phyloP scores from a whole-genome alignment of 257 asterid genomes.

The Lithospermum erythrorhizon region DNA sequence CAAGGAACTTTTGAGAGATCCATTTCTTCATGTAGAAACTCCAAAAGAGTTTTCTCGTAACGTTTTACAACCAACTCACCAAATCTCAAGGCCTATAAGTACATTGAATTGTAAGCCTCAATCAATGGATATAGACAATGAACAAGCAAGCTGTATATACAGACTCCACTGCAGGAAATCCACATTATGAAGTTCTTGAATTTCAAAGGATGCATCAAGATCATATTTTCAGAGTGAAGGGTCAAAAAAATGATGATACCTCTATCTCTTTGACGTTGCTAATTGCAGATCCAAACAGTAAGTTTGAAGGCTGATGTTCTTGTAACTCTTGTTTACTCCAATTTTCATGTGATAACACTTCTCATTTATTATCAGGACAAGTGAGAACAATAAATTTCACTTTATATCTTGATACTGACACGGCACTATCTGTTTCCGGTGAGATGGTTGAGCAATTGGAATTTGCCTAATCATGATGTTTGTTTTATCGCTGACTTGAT shows the following conservation, averaged over 20 bases:
- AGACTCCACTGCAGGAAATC: conserved; percentile 37
- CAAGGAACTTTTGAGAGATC: conserved; percentile 62
- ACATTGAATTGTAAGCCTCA: conserved; percentile 27
- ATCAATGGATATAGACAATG: conserved; percentile 62
- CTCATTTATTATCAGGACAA: conserved; percentile 22
- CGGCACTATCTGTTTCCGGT: conserved; percentile 62
- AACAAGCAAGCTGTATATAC: conserved; percentile 28
- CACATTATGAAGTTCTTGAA: conserved; percentile 31
- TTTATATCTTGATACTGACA: conserved; percentile 57
- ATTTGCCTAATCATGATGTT: conserved; percentile 58
- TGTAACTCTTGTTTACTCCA: not conserved
- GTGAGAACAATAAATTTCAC: conserved; percentile 45
- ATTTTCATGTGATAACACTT: not conserved
- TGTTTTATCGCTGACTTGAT: conserved; percentile 63
- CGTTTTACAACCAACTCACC: conserved; percentile 5
- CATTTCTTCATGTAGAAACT: conserved; percentile 39
- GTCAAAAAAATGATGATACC: conserved; percentile 39
- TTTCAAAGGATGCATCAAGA: conserved; percentile 36
- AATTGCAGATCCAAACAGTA: conserved; percentile 43
- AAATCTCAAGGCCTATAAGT: conserved; percentile 30
- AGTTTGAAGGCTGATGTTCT: conserved; percentile 8
- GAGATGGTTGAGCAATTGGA: conserved; percentile 76
- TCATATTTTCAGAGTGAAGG: conserved; percentile 50
- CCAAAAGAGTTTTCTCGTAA: not conserved
- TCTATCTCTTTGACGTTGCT: conserved; percentile 47